Evolutionary conservation across 140 eudicot genomes (phyloP), one percentile per base, ranked within the genome.

Genomic region (Flaveria floridana): DNA sequence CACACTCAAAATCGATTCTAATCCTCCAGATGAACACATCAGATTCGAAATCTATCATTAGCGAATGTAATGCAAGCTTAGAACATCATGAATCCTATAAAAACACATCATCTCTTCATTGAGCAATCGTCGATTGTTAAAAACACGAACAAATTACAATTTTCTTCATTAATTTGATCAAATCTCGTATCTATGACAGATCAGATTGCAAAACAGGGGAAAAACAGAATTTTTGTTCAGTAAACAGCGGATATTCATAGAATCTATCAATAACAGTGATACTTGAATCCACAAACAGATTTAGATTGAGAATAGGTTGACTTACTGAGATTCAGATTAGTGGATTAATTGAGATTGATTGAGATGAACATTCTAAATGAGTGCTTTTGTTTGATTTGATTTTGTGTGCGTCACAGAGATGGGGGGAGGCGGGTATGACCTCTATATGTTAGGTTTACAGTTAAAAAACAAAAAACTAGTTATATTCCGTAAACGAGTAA

Each of bases 361-460:
- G 71, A 39, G 5, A 50, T 16, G 47, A 61, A 64, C 82, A 62
- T 68, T 68, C 34, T 53, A 21, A 23, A 62, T 47, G 34, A 57
- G 30, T 63, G 46, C 7, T 70, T 21, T 34, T 34, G 44, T 66
- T 65, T 65, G 56, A 70, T 78, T 47, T 61, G 76, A 46, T 58
- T 58, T 77, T 46, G 64, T 57, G 48, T 57, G 56, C 21, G 81
- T 26, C 64, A 58, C 30, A 56, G 52, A 68, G 20, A 28, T 4
- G 30, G 23, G 30, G 25, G 82, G 71, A 64, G 82, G 73, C 56
- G 77, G 66, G 77, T 46, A 57, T 25, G 76, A 59, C 26, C 65
- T 58, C 34, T 48, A 7, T 63, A 67, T 76, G 66, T 78, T 78
- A 71, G 82, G 82, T 78, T 68, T 66, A 53, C 58, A 19, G 0